Conservation (phyloP, 805 yeast species). For the Phaffomyces opuntiae region DNA sequence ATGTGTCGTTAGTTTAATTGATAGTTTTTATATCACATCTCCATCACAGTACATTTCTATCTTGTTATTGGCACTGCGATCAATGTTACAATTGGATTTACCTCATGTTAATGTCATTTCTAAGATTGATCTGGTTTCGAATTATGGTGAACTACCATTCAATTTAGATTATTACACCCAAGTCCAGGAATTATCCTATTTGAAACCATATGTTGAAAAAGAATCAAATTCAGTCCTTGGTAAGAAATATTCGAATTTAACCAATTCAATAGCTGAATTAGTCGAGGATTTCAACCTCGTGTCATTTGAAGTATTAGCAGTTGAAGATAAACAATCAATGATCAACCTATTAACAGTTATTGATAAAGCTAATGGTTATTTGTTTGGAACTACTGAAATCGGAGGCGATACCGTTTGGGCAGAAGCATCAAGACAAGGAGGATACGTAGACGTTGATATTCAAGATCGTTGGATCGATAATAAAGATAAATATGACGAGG, state of each 20-base stretch:
- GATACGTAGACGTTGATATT: slow-evolving; percentile 52
- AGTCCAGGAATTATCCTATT: slow-evolving; percentile 71
- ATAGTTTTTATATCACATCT: slow-evolving; percentile 70
- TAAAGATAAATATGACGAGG: slow-evolving; percentile 69
- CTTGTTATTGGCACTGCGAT: slow-evolving; percentile 69
- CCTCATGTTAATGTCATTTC: slow-evolving; percentile 93
- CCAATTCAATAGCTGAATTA: slow-evolving; percentile 73
- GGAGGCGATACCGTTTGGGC: slow-evolving; percentile 99
- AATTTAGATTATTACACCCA: slow-evolving; percentile 83
- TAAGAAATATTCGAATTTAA: slow-evolving; percentile 54
- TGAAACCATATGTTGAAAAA: slow-evolving; percentile 60
- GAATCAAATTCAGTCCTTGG: slow-evolving; percentile 67
- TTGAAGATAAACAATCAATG: slow-evolving; percentile 91
- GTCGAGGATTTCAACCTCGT: slow-evolving; percentile 85
- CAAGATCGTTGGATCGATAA: slow-evolving; percentile 95
- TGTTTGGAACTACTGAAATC: slow-evolving; percentile 85
- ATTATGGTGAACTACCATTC: slow-evolving; percentile 79
- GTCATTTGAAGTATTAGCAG: slow-evolving; percentile 79
- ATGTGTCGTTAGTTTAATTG: slow-evolving; percentile 82
- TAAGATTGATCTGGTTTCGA: slow-evolving; percentile 75
- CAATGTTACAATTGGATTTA: slow-evolving; percentile 87
- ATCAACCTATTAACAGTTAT: slow-evolving; percentile 67
- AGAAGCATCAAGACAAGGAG: slow-evolving; percentile 85
- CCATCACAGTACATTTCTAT: slow-evolving; percentile 89
- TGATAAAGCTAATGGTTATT: slow-evolving; percentile 91